phyloP scores from a whole-genome alignment of 495 filamentous ascomycete genomes.

The Penicillium odoratum region DNA sequence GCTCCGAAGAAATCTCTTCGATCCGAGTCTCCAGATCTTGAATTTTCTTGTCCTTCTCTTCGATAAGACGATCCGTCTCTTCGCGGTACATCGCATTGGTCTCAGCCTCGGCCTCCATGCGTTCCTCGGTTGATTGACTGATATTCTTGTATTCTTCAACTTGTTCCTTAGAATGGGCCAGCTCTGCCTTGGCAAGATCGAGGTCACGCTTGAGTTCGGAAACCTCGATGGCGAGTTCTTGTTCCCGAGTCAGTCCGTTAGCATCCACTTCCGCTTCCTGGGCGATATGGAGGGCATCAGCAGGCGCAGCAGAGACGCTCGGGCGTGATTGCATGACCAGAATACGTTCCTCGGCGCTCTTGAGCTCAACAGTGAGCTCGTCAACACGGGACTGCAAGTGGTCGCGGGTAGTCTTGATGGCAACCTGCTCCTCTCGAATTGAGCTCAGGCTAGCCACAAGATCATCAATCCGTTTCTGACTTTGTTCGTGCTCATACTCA shows the following conservation, averaged over 20 bases:
- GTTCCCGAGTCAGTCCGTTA: slow-evolving; percentile 66
- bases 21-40: slow-evolving; percentile 76
- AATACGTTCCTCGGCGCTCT: slow-evolving; percentile 81
- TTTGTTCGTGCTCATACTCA: slow-evolving; percentile 84
- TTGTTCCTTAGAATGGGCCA: slow-evolving; percentile 75
- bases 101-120: slow-evolving; percentile 73
- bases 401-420: slow-evolving; percentile 80
- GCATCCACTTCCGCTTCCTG: slow-evolving; percentile 46
- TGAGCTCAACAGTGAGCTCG: slow-evolving; percentile 83
- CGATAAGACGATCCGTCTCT: slow-evolving; percentile 72
- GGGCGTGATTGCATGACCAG: slow-evolving; percentile 74
- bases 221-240: slow-evolving; percentile 79
- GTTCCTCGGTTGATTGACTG: slow-evolving; percentile 84
- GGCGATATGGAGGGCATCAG: slow-evolving; percentile 24
- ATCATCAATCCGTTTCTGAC: slow-evolving; percentile 86
- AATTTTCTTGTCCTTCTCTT: slow-evolving; percentile 73
- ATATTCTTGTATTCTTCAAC: slow-evolving; percentile 89
- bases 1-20: slow-evolving; percentile 77
- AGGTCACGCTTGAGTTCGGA: slow-evolving; percentile 81
- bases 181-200: slow-evolving; percentile 69
- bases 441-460: slow-evolving; percentile 74
- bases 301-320: slow-evolving; percentile 50
- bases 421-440: slow-evolving; percentile 78
- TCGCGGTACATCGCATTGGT: slow-evolving; percentile 82
- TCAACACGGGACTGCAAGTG: slow-evolving; percentile 84